Evolutionary conservation across 2,329 filamentous ascomycete genomes (phyloP).

Genomic region (Xylariales sp.): DNA sequence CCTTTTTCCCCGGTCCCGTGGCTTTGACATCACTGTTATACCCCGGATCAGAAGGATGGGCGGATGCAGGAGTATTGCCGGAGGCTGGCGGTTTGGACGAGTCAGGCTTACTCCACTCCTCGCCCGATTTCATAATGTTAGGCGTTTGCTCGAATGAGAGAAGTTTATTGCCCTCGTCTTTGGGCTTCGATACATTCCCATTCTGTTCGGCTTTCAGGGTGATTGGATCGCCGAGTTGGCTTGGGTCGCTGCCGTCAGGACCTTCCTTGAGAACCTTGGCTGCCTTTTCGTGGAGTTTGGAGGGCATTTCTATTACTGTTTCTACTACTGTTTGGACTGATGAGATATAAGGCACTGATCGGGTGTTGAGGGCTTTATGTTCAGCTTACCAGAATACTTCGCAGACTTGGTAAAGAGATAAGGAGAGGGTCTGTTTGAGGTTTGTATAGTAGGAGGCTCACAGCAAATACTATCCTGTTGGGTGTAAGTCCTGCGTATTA

Average conservation of each 20-base stretch:
- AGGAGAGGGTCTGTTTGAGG: conserved; percentile 1
- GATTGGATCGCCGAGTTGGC: conserved; percentile 34
- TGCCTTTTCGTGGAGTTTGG: conserved; percentile 25
- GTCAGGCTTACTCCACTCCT: too few relatives aligned
- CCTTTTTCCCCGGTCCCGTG: too few relatives aligned
- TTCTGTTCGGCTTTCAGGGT: conserved; percentile 34
- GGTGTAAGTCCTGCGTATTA: too few relatives aligned
- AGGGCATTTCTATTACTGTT: conserved; percentile 14
- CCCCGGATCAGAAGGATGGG: too few relatives aligned
- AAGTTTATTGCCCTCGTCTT: conserved; percentile 17
- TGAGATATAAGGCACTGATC: conserved; percentile 10
- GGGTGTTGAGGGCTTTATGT: conserved; percentile 9
- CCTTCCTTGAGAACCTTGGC: conserved; percentile 24
- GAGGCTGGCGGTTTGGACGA: too few relatives aligned
- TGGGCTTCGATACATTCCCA: conserved; percentile 22
- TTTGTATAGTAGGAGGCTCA: too few relatives aligned
- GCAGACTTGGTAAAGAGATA: background rate
- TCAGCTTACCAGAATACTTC: conserved; percentile 5
- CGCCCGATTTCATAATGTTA: background rate
- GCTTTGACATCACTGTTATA: too few relatives aligned
- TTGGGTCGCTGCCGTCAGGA: conserved; percentile 29
- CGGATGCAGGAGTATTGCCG: too few relatives aligned
- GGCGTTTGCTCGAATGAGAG: background rate
- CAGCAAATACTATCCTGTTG: too few relatives aligned
- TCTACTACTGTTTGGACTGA: background rate